Evolutionary conservation across 2,329 filamentous ascomycete genomes (phyloP).

Genomic region (Fusarium beomiforme): DNA sequence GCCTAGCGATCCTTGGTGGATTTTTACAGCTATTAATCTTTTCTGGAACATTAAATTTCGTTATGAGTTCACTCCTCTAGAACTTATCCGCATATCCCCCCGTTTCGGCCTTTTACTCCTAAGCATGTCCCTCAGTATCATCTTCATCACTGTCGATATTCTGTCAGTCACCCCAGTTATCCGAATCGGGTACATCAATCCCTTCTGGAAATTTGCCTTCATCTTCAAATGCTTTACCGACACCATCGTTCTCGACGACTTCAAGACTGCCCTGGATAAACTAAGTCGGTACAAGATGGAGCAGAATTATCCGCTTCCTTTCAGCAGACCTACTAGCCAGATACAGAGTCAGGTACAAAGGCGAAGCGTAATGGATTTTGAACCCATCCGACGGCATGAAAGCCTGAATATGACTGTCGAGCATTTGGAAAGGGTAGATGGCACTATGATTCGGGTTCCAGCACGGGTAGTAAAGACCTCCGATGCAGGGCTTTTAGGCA

Average conservation of each 20-base stretch:
- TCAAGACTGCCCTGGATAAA: conserved; percentile 66
- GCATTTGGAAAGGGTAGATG: background rate
- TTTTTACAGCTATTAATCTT: conserved; percentile 67
- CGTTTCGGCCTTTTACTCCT: conserved; percentile 71
- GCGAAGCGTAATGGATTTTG: accelerated
- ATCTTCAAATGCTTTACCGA: conserved; percentile 70
- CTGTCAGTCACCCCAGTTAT: conserved; percentile 65
- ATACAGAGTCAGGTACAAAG: background rate
- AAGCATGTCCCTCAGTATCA: conserved; percentile 68
- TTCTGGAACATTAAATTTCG: conserved; percentile 71
- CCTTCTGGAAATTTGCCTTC: conserved; percentile 34
- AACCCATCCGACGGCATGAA: background rate
- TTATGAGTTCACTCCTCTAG: conserved; percentile 66
- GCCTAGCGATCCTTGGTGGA: conserved; percentile 72
- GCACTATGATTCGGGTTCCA: background rate
- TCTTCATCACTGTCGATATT: conserved; percentile 70
- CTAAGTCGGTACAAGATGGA: conserved; percentile 29
- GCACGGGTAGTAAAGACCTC: background rate
- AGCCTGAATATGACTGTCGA: background rate
- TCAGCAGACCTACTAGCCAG: conserved; percentile 12
- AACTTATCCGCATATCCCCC: conserved; percentile 69
- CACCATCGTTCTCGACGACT: conserved; percentile 73
- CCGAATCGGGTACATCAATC: conserved; percentile 44
- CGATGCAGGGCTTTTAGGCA: background rate
- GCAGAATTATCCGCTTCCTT: conserved; percentile 12